A percentile compares a stretch with the other conserved stretches of the same genome.
phyloP scores from a whole-genome alignment of 2,329 filamentous ascomycete species.

The Penicillium olsonii region DNA sequence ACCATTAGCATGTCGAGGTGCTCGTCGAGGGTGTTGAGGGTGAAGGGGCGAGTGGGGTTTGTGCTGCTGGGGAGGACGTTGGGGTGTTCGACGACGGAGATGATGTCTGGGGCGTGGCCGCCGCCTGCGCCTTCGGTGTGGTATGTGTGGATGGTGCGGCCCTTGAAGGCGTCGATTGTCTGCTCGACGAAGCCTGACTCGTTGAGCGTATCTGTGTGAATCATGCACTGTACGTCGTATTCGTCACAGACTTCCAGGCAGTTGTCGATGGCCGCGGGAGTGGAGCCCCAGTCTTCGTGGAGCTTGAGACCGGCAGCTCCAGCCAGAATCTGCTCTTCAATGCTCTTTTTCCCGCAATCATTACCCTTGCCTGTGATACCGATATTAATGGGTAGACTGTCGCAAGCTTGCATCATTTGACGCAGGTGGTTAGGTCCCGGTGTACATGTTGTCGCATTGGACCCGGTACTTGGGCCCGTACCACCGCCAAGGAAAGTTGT shows the following conservation, averaged over 20 bases:
- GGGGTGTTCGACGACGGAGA: slow-evolving; percentile 81
- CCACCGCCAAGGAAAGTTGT: slow-evolving; percentile 91
- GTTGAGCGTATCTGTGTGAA: slow-evolving; percentile 95
- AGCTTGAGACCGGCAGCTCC: slow-evolving; percentile 90
- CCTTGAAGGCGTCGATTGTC: slow-evolving; percentile 81
- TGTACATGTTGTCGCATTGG: slow-evolving; percentile 90
- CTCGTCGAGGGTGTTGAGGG: slow-evolving; percentile 89
- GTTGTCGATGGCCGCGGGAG: slow-evolving; percentile 85
- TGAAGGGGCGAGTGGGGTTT: slow-evolving; percentile 89
- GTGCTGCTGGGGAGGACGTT: slow-evolving; percentile 91
- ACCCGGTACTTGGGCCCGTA: slow-evolving; percentile 88
- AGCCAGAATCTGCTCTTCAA: slow-evolving; percentile 78
- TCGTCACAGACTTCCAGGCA: slow-evolving; percentile 86
- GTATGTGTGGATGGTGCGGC: slow-evolving; percentile 91
- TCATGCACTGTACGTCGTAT: slow-evolving; percentile 87
- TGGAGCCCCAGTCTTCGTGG: slow-evolving; percentile 94
- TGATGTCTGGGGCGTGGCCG: slow-evolving; percentile 94
- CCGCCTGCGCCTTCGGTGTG: slow-evolving; percentile 95
- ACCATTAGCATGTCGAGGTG: slow-evolving; percentile 99
- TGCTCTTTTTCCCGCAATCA: slow-evolving; percentile 68
- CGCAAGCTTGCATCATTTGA: slow-evolving; percentile 86
- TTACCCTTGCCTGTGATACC: slow-evolving; percentile 95
- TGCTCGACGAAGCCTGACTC: slow-evolving; percentile 97
- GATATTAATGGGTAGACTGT: slow-evolving; percentile 78
- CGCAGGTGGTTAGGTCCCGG: slow-evolving; percentile 80